These are phyloP conservation scores for Yamadazyma trypodendri DNA, from an alignment of 1,139 yeast species.

Conservation along the genomic window DNA sequence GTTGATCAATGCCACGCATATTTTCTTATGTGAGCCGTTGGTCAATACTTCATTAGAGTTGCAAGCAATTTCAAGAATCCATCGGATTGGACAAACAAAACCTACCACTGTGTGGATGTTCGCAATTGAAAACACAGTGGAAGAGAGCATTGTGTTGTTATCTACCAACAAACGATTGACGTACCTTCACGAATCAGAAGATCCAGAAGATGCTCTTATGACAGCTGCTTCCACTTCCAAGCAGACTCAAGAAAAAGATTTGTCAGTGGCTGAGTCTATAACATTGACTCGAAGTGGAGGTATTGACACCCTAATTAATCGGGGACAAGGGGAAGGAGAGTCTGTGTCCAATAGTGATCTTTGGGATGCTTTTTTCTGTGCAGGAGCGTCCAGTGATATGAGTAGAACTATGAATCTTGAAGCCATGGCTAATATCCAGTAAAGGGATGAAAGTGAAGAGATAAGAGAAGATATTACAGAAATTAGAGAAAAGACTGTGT, in stretches of 20 bases:
- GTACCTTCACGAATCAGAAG: slow-evolving; percentile 20
- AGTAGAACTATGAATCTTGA: slow-evolving; percentile 18
- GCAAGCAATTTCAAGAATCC: slow-evolving; percentile 90
- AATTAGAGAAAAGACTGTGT: too few relatives aligned
- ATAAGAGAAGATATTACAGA: too few relatives aligned
- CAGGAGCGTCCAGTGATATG: slow-evolving; percentile 17
- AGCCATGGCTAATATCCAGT: slow-evolving; percentile 12
- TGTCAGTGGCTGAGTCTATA: slow-evolving; percentile 36
- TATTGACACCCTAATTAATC: slow-evolving; percentile 40
- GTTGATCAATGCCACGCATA: slow-evolving; percentile 86
- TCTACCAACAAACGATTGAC: slow-evolving; percentile 52
- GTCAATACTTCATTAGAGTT: slow-evolving; percentile 84
- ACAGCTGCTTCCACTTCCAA: background rate
- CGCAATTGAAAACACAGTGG: slow-evolving; percentile 81
- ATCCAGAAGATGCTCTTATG: background rate
- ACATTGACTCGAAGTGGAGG: slow-evolving; percentile 40
- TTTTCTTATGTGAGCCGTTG: slow-evolving; percentile 85
- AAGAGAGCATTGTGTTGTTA: slow-evolving; percentile 73
- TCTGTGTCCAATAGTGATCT: slow-evolving; percentile 53
- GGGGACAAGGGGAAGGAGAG: slow-evolving; percentile 51
- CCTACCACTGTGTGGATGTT: slow-evolving; percentile 91
- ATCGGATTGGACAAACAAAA: slow-evolving; percentile 82
- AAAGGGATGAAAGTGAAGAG: background rate
- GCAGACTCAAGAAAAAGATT: slow-evolving; percentile 20
- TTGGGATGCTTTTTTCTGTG: slow-evolving; percentile 60